phyloP scores from a whole-genome alignment of 73 alveolate species.

The Blepharisma japonicum region DNA sequence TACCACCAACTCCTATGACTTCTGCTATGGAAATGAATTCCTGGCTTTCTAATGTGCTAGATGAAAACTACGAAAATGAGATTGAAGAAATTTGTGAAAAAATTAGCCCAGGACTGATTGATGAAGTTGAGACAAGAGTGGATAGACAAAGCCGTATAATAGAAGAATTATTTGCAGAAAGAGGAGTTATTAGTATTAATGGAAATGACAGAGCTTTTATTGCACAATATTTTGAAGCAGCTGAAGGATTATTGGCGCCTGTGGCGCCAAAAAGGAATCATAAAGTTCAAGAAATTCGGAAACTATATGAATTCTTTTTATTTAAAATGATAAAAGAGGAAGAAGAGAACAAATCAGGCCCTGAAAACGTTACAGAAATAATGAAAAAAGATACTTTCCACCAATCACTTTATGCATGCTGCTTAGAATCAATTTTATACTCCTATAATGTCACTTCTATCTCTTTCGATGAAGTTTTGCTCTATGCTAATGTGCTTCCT shows the following conservation, averaged over 20 bases:
- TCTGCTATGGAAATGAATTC: conserved; percentile 1
- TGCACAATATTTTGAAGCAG: neutral
- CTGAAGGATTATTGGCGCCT: neutral
- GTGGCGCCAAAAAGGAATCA: neutral
- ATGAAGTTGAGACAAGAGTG: neutral
- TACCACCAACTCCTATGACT: conserved; percentile 26
- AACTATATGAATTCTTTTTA: conserved; percentile 31
- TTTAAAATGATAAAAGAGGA: conserved; percentile 47
- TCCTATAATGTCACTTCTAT: conserved; percentile 32
- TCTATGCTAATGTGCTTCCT: conserved; percentile 33
- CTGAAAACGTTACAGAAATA: conserved; percentile 27
- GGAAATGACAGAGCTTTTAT: neutral
- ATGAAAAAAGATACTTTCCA: conserved; percentile 26
- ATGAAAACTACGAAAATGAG: neutral
- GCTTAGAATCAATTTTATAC: conserved; percentile 43
- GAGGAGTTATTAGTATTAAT: neutral
- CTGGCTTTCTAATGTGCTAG: conserved; percentile 8
- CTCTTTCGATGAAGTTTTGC: conserved; percentile 37
- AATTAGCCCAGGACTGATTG: neutral
- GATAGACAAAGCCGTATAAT: neutral
- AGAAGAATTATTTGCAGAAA: neutral
- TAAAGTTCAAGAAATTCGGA: neutral
- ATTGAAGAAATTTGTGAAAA: neutral
- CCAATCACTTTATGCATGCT: conserved; percentile 43
- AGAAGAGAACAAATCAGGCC: neutral